Percentiles rank a stretch among this genome's conserved stretches.
Evolutionary conservation across 1,139 yeast species (phyloP).

Genomic region (Yamadazyma membranifaciens): DNA sequence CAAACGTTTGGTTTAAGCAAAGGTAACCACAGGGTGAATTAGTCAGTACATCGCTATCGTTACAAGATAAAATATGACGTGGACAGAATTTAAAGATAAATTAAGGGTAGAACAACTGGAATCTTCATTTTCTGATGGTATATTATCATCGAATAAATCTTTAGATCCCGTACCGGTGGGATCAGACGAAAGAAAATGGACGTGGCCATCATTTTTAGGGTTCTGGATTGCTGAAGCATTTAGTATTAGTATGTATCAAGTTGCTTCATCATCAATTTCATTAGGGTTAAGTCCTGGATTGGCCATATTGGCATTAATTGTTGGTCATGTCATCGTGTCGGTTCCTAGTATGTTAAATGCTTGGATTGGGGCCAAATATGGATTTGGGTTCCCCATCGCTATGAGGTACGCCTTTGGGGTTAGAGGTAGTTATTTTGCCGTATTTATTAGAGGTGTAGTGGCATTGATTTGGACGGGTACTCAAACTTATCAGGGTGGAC

Average conservation of each 20-base stretch:
- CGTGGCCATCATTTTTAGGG: constrained; percentile 12
- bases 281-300: constrained; percentile 17
- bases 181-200: constrained; percentile 12
- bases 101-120: constrained; percentile 4
- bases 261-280: constrained; percentile 12
- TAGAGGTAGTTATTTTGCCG: constrained; percentile 17
- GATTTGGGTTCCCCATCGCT: constrained; percentile 20
- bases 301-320: constrained; percentile 17
- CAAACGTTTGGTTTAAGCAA: neutral
- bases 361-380: constrained; percentile 18
- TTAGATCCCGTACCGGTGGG: constrained; percentile 12
- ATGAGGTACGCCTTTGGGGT: constrained; percentile 18
- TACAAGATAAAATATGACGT: neutral
- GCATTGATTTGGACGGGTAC: constrained; percentile 24
- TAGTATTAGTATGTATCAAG: constrained; percentile 15
- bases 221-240: constrained; percentile 16
- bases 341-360: constrained; percentile 22
- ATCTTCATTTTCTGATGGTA: constrained; percentile 12
- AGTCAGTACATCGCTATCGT: neutral
- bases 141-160: constrained; percentile 8
- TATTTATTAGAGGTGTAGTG: constrained; percentile 20
- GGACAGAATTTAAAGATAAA: neutral
- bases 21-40: too few species aligned
- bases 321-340: constrained; percentile 22
- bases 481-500: constrained; percentile 24